These are phyloP conservation scores for Syncephalis plumigaleata DNA, from an alignment of 371 early-diverging fungal species.

Conservation along the genomic window DNA sequence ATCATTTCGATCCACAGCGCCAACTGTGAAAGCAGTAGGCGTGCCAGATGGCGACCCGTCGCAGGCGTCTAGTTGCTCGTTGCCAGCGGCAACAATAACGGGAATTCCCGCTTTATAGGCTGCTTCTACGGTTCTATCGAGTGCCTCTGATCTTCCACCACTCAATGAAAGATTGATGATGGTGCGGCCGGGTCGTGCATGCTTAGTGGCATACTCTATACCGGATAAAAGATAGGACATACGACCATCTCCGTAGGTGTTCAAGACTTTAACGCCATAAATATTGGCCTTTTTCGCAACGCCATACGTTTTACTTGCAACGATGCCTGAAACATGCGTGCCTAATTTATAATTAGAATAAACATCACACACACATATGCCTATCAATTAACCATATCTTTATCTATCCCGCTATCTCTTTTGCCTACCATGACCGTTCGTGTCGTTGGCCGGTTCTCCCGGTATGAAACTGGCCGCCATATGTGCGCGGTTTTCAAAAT, in stretches of 20 bases:
- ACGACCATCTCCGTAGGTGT: constrained; percentile 10
- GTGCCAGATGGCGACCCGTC: constrained; percentile 38
- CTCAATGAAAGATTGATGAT: constrained; percentile 48
- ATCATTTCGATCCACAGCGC: constrained; percentile 37
- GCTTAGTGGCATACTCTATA: constrained; percentile 18
- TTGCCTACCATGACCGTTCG: constrained; percentile 29
- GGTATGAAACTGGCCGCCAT: constrained; percentile 9
- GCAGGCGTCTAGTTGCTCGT: constrained; percentile 29
- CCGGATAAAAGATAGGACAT: constrained; percentile 7
- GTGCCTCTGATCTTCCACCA: constrained; percentile 26
- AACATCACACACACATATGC: too few relatives aligned
- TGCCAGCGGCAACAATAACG: constrained; percentile 49
- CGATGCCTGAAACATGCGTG: constrained; percentile 51
- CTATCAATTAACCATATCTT: too few relatives aligned
- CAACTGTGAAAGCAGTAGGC: constrained; percentile 34
- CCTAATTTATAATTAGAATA: constrained; percentile 16
- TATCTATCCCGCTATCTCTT: too few relatives aligned
- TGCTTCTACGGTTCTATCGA: constrained; percentile 15
- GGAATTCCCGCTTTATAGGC: constrained; percentile 21
- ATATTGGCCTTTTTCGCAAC: constrained; percentile 50
- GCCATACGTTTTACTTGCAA: constrained; percentile 49
- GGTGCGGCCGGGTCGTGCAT: constrained; percentile 36
- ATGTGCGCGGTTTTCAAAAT: constrained; percentile 66
- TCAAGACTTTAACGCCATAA: constrained; percentile 41
- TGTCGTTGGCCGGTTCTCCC: constrained; percentile 21